phyloP scores from a whole-genome alignment of 371 early-diverging fungal species.

The Saksenaea oblongispora region DNA sequence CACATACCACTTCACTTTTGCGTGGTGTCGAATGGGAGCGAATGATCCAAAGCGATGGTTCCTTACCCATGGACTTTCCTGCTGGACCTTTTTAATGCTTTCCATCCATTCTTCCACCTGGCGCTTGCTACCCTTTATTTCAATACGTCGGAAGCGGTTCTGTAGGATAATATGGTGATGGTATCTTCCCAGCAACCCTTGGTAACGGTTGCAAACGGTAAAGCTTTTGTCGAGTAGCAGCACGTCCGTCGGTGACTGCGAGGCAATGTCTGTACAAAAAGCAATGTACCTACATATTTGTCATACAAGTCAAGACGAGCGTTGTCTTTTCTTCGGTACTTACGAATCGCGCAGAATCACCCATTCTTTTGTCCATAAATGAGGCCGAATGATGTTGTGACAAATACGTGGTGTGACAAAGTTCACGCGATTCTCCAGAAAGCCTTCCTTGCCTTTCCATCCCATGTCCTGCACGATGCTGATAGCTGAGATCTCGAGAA shows the following conservation, averaged over 20 bases:
- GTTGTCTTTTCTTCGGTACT: conserved; percentile 17
- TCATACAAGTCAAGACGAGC: not conserved
- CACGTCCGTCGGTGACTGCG: conserved; percentile 52
- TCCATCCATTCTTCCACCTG: conserved; percentile 69
- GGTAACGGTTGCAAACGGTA: conserved; percentile 22
- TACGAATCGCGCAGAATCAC: conserved; percentile 75
- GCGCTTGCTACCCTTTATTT: conserved; percentile 67
- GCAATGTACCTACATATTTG: conserved; percentile 48
- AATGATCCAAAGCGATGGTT: conserved; percentile 78
- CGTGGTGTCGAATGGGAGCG: conserved; percentile 73
- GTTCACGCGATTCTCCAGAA: conserved; percentile 61
- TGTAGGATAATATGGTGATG: conserved; percentile 56
- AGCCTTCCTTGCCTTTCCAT: conserved; percentile 87
- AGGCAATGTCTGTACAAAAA: conserved; percentile 52
- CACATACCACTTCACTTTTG: conserved; percentile 76
- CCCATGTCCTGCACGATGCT: conserved; percentile 78
- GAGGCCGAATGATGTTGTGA: conserved; percentile 29
- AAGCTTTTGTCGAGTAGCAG: conserved; percentile 40
- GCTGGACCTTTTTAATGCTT: conserved; percentile 57
- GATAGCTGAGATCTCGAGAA: conserved; percentile 76
- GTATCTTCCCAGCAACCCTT: conserved; percentile 35
- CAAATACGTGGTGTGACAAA: conserved; percentile 47
- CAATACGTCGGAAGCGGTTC: conserved; percentile 64
- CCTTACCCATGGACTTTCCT: conserved; percentile 69
- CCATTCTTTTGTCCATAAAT: conserved; percentile 71